Evolutionary conservation across 106 monocot species (phyloP).

Genomic region (Acorus gramineus): DNA sequence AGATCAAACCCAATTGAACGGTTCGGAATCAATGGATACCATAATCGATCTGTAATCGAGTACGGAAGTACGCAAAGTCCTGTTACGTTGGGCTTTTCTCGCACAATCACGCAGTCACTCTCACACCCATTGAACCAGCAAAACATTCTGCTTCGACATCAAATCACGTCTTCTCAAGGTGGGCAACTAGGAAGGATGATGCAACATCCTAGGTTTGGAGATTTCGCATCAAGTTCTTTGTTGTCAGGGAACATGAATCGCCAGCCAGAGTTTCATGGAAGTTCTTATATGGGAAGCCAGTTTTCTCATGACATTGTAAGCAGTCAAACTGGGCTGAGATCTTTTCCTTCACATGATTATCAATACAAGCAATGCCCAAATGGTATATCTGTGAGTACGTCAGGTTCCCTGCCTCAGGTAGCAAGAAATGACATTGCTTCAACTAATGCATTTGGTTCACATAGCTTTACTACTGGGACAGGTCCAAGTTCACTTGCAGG

Average conservation of each 20-base stretch:
- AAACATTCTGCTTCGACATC: background rate
- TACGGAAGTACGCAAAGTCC: background rate
- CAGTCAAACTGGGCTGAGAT: background rate
- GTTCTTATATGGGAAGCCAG: no score
- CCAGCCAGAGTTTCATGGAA: background rate
- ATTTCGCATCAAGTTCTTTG: background rate
- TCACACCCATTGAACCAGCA: background rate
- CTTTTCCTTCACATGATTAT: background rate
- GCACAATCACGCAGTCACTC: no score
- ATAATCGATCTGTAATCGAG: background rate
- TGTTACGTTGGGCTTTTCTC: no score
- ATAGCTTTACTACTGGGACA: no score
- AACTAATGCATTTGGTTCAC: no score
- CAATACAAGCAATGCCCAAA: no score
- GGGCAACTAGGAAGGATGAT: background rate
- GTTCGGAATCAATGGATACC: background rate
- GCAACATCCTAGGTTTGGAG: background rate
- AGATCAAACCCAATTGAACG: background rate
- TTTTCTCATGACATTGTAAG: background rate
- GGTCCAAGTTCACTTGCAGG: no score
- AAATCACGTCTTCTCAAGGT: background rate
- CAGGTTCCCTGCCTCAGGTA: no score
- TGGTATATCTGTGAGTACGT: no score
- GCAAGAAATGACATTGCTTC: no score
- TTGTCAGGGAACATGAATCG: background rate